Evolutionary conservation across 139 green algal species (phyloP).

Genomic region (Axilococcus clingmanii): DNA sequence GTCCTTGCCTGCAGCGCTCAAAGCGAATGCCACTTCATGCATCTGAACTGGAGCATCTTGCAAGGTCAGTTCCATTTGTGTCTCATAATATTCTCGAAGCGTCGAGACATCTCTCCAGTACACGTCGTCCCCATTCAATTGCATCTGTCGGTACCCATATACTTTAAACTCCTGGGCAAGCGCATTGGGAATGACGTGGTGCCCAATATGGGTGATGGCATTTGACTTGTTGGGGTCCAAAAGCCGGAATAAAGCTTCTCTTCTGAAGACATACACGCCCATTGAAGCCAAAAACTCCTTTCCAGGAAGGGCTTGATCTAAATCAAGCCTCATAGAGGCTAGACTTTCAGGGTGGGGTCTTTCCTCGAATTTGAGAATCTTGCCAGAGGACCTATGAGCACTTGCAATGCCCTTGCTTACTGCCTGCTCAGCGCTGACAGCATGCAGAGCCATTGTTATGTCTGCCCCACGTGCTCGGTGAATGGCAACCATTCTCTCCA

Average conservation of each 20-base stretch:
- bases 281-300: slow-evolving; percentile 63
- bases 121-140: too few relatives aligned
- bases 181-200: slow-evolving; percentile 71
- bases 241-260: slow-evolving; percentile 31
- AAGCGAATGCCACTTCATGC: slow-evolving; percentile 5
- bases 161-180: slow-evolving; percentile 50
- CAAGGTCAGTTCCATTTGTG: slow-evolving; percentile 57
- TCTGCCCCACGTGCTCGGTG: slow-evolving; percentile 32
- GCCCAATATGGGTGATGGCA: slow-evolving; percentile 56
- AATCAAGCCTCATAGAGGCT: slow-evolving; percentile 12
- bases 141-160: slow-evolving; percentile 51
- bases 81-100: slow-evolving; percentile 65
- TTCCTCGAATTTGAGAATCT: slow-evolving; percentile 34
- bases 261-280: slow-evolving; percentile 77
- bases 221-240: slow-evolving; percentile 29
- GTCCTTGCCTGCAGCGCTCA: background rate
- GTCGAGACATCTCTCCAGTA: slow-evolving; percentile 61
- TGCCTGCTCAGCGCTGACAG: slow-evolving; percentile 17
- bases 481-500: slow-evolving; percentile 19
- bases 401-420: slow-evolving; percentile 14
- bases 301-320: background rate
- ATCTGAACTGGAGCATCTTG: background rate
- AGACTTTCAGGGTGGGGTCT: slow-evolving; percentile 32
- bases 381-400: slow-evolving; percentile 9
- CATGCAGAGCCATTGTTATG: slow-evolving; percentile 43